A percentile compares a stretch with the other conserved stretches of the same genome.
phyloP scores from a whole-genome alignment of 2,329 filamentous ascomycete species.

The Sporothrix humicola region DNA sequence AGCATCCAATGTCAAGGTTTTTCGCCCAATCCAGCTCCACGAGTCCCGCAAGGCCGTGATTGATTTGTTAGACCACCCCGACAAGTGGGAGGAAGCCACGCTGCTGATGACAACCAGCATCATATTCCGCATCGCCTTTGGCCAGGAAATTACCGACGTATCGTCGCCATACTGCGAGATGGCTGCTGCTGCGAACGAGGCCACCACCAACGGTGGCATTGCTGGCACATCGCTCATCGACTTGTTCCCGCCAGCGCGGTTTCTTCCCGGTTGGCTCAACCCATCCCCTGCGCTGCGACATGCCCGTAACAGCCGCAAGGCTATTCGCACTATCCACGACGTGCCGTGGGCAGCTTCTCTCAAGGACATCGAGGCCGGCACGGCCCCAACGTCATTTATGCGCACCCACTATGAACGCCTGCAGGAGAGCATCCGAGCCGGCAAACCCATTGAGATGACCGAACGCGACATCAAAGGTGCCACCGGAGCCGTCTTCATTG shows the following conservation, averaged over 20 bases:
- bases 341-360: constrained; percentile 48
- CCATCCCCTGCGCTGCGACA: constrained; percentile 34
- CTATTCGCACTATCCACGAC: constrained; percentile 52
- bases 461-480: constrained; percentile 57
- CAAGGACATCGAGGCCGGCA: constrained; percentile 45
- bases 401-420: constrained; percentile 43
- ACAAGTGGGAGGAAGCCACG: constrained; percentile 47
- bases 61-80: constrained; percentile 44
- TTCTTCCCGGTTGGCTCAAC: constrained; percentile 45
- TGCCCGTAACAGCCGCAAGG: constrained; percentile 42
- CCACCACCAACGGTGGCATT: constrained; percentile 43
- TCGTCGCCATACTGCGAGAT: constrained; percentile 50
- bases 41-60: constrained; percentile 45
- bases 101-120: constrained; percentile 50
- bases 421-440: constrained; percentile 42
- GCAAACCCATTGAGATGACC: constrained; percentile 45
- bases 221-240: constrained; percentile 52
- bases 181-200: constrained; percentile 40
- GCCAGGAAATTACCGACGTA: constrained; percentile 47
- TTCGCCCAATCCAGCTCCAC: constrained; percentile 39
- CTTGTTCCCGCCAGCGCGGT: constrained; percentile 53
- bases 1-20: constrained; percentile 34
- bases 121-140: constrained; percentile 53
- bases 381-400: constrained; percentile 44
- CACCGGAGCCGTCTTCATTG: constrained; percentile 55